Evolutionary conservation across 1,139 yeast genomes (phyloP).

Genomic region (Suhomyces terraborum): DNA sequence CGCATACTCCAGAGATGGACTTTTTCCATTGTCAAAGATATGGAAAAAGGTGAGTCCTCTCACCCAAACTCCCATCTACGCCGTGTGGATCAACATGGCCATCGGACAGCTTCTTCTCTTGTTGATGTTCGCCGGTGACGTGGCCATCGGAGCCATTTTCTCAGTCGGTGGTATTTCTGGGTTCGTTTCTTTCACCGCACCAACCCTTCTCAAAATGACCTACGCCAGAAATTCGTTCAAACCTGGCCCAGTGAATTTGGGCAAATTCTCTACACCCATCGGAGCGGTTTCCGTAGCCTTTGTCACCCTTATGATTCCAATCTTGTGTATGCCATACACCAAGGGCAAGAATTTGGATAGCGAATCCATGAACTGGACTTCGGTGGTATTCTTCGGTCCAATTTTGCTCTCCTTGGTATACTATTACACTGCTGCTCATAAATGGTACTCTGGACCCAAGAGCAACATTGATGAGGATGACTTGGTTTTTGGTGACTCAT

Average conservation of each 20-base stretch:
- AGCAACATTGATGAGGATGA: slow-evolving; percentile 51
- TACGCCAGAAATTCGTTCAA: slow-evolving; percentile 55
- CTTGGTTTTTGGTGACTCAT: slow-evolving; percentile 19
- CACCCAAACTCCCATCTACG: slow-evolving; percentile 70
- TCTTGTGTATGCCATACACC: slow-evolving; percentile 64
- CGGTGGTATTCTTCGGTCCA: slow-evolving; percentile 67
- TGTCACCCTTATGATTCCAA: slow-evolving; percentile 64
- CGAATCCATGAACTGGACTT: slow-evolving; percentile 70
- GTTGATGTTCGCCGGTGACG: slow-evolving; percentile 65
- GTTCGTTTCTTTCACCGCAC: slow-evolving; percentile 69
- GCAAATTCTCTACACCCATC: slow-evolving; percentile 52
- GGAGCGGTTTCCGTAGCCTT: slow-evolving; percentile 46
- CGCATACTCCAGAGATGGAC: slow-evolving; percentile 70
- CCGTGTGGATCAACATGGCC: slow-evolving; percentile 64
- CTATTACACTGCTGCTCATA: slow-evolving; percentile 60
- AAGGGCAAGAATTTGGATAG: slow-evolving; percentile 51
- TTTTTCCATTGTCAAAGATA: slow-evolving; percentile 59
- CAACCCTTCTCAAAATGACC: slow-evolving; percentile 62
- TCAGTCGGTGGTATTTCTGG: slow-evolving; percentile 78
- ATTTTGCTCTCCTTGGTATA: slow-evolving; percentile 54
- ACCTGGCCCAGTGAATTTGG: slow-evolving; percentile 74
- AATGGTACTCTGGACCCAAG: slow-evolving; percentile 70
- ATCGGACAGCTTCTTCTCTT: slow-evolving; percentile 60
- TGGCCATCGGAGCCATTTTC: slow-evolving; percentile 73
- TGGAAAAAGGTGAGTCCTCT: slow-evolving; percentile 55